Evolutionary conservation across 305 asterid genomes (phyloP), one percentile per base, ranked within the genome.

Genomic region (Nicotiana rustica): DNA sequence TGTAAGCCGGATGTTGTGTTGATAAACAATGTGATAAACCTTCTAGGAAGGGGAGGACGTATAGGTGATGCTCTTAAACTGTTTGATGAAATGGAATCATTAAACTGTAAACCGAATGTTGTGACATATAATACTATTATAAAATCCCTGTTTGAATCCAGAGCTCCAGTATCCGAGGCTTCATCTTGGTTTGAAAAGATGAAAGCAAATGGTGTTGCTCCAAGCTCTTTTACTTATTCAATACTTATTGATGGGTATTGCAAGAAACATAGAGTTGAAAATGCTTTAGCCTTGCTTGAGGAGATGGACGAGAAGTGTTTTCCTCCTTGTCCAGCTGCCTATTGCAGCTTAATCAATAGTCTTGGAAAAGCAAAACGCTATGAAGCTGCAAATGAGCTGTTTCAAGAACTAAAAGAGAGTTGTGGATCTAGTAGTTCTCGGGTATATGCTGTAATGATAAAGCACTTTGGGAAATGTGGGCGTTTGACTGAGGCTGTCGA

Each of bases 301-400:
- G 98, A 96, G 86, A 94, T 96, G 98, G 98, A 96, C 25, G 99
- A 96, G 86, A 94, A 90, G 84, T 98, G 99, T 10, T 91, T 93
- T 84, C 98, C 96, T 6, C 98, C 99, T 17, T 94, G 97, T 83
- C 98, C 99, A n/a, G 91, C 98, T 79, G 99, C 99, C 70, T 96
- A 96, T 81, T 96, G 99, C 91, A 94, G 98, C 92, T 89, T 94
- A 84, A 94, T 96, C 86, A 96, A 92, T 86, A 85, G 89, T 80
- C 97, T 96, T 55, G 93, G 98, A 25, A 91, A 92, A 73, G 92
- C 90, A 62, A 96, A 92, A 82, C 94, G 96, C 10, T 94, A 92
- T 68, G 98, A 93, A 83, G 97, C 95, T 80, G 99, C 99, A 55
- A 88, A 87, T 49, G 97, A 96, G 89, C 68, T 94, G 52, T 96